A percentile compares a stretch with the other conserved stretches of the same genome.
phyloP scores from a whole-genome alignment of 768 basidiomycete genomes.

The Phylloporus sp. region DNA sequence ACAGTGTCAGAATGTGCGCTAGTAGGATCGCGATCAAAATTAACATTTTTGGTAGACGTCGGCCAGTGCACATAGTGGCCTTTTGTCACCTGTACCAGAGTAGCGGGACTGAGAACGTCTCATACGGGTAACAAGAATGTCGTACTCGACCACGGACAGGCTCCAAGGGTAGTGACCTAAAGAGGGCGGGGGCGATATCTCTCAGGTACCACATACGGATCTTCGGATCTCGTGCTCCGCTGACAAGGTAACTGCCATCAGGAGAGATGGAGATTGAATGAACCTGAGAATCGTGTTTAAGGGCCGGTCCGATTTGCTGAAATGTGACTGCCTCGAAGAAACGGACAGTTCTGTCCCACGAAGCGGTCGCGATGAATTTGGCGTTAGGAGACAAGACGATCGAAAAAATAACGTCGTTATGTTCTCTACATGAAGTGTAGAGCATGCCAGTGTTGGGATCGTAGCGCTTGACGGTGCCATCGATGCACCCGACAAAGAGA shows the following conservation, averaged over 20 bases:
- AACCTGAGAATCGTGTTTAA: constrained; percentile 9
- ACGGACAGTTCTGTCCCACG: constrained; percentile 26
- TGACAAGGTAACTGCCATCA: constrained; percentile 11
- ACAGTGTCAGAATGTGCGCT: background rate
- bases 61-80: background rate
- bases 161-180: constrained; percentile 7
- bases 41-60: background rate
- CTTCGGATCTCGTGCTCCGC: constrained; percentile 13
- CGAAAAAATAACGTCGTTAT: constrained; percentile 17
- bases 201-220: constrained; percentile 17
- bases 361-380: constrained; percentile 26
- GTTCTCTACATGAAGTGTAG: constrained; percentile 4
- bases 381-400: constrained; percentile 17
- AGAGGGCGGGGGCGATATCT: constrained; percentile 9
- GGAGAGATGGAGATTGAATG: constrained; percentile 17
- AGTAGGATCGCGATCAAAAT: background rate
- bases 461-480: constrained; percentile 14
- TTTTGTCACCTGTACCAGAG: background rate
- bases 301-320: constrained; percentile 15
- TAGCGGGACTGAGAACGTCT: background rate
- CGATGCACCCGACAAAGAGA: constrained; percentile 16
- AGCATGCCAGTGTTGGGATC: constrained; percentile 4
- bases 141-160: constrained; percentile 16
- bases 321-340: constrained; percentile 24
- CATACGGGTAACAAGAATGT: background rate